phyloP scores from a whole-genome alignment of 1,139 yeast genomes.

The Taphrina populina region DNA sequence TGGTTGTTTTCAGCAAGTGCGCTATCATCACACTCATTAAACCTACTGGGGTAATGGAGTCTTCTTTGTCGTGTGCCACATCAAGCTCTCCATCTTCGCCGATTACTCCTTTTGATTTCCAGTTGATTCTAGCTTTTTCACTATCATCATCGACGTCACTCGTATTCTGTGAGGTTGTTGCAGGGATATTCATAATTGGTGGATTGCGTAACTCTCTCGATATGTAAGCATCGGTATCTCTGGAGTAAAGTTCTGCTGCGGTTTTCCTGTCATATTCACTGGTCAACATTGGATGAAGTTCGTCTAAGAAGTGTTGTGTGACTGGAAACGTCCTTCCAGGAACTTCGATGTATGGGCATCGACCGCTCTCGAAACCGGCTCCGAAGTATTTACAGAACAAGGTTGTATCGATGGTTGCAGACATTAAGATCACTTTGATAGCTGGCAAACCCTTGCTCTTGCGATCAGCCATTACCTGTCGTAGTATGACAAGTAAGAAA shows the following conservation, averaged over 20 bases:
- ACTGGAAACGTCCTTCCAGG: constrained; percentile 83
- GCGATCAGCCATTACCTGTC: constrained; percentile 52
- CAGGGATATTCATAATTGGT: constrained; percentile 4
- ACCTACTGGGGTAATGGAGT: constrained; percentile 32
- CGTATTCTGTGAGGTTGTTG: constrained; percentile 14
- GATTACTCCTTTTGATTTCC: constrained; percentile 28
- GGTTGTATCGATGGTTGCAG: constrained; percentile 71
- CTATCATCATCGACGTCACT: constrained; percentile 11
- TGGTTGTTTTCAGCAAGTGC: constrained; percentile 31
- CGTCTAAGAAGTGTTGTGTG: constrained; percentile 54
- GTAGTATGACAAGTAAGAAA: constrained; percentile 65
- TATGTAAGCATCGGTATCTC: constrained; percentile 24
- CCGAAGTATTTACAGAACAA: constrained; percentile 59
- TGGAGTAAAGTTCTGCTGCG: constrained; percentile 18
- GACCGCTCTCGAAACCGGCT: constrained; percentile 42
- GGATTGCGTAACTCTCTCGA: constrained; percentile 21
- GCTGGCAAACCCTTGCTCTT: constrained; percentile 38
- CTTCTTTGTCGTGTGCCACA: constrained; percentile 23
- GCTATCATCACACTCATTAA: constrained; percentile 35
- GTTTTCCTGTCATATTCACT: constrained; percentile 6
- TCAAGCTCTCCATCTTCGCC: constrained; percentile 31
- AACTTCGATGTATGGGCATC: constrained; percentile 61
- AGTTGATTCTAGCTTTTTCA: constrained; percentile 25
- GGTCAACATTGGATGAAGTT: constrained; percentile 19
- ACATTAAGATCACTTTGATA: constrained; percentile 64